A percentile compares a stretch with the other conserved stretches of the same genome.
phyloP scores from a whole-genome alignment of 768 basidiomycete species.

The Mycena polygramma region DNA sequence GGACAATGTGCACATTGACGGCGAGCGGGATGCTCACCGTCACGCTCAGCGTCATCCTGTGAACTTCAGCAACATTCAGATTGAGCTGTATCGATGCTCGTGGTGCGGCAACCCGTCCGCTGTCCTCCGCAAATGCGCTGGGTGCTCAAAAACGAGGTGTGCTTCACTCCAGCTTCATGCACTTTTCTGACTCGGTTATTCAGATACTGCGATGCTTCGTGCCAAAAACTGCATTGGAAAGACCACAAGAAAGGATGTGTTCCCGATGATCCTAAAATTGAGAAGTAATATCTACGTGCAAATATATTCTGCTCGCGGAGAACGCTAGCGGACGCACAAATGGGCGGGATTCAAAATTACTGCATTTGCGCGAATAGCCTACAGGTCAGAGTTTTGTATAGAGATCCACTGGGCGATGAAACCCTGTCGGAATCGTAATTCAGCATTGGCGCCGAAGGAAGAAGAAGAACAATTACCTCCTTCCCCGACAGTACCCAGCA shows the following conservation, averaged over 20 bases:
- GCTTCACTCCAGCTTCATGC: neutral
- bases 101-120: conserved; percentile 77
- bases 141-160: conserved; percentile 59
- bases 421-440: conserved; percentile 57
- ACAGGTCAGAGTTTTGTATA: conserved; percentile 59
- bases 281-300: conserved; percentile 2
- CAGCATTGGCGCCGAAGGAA: conserved; percentile 3
- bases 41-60: neutral
- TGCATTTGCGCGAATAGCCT: too few relatives aligned
- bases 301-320: too few relatives aligned
- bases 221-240: conserved; percentile 54
- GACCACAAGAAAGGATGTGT: conserved; percentile 43
- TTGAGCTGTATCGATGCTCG: conserved; percentile 71
- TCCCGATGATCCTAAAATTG: neutral
- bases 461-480: conserved; percentile 62
- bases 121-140: conserved; percentile 63
- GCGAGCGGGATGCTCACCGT: conserved; percentile 44
- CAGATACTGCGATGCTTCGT: conserved; percentile 55
- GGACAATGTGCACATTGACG: conserved; percentile 57
- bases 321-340: too few relatives aligned
- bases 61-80: conserved; percentile 53
- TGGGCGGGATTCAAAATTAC: too few relatives aligned
- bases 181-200: too few relatives aligned
- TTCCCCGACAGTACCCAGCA: conserved; percentile 70
- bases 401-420: conserved; percentile 72